These are phyloP conservation scores for Hericium alpestre DNA, from an alignment of 768 basidiomycete species.

Conservation along the genomic window DNA sequence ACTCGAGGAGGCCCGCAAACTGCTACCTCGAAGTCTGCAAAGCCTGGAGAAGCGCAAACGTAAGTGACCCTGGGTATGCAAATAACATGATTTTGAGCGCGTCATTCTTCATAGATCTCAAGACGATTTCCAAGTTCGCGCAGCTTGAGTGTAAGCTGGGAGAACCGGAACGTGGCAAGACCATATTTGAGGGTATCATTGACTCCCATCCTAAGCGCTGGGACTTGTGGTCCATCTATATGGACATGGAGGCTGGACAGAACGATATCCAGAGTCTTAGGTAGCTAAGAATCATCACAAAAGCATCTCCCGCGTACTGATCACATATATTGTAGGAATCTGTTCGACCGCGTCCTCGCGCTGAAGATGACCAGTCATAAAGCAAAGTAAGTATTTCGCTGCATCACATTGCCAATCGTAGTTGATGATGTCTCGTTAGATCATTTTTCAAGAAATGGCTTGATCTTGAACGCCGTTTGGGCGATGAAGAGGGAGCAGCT, in stretches of 20 bases:
- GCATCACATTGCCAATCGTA: background rate
- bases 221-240: slow-evolving; percentile 93
- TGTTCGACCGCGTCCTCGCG: slow-evolving; percentile 78
- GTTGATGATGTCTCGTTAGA: slow-evolving; percentile 28
- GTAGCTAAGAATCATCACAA: slow-evolving; percentile 27
- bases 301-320: background rate
- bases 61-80: slow-evolving; percentile 28
- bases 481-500: slow-evolving; percentile 75
- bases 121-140: slow-evolving; percentile 92
- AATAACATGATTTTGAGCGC: background rate
- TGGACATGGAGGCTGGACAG: slow-evolving; percentile 88
- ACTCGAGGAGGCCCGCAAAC: slow-evolving; percentile 70
- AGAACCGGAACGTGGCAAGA: slow-evolving; percentile 89
- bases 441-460: slow-evolving; percentile 98
- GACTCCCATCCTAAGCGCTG: slow-evolving; percentile 92
- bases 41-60: slow-evolving; percentile 91
- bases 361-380: slow-evolving; percentile 90
- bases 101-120: slow-evolving; percentile 52
- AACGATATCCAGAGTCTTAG: slow-evolving; percentile 69
- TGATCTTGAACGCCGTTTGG: slow-evolving; percentile 73
- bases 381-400: slow-evolving; percentile 67
- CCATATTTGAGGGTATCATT: slow-evolving; percentile 91
- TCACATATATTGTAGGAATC: slow-evolving; percentile 36
- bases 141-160: slow-evolving; percentile 91
- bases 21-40: slow-evolving; percentile 81